Base-by-base conservation (phyloP, 805 yeast species). In the Candida insectalens region DNA sequence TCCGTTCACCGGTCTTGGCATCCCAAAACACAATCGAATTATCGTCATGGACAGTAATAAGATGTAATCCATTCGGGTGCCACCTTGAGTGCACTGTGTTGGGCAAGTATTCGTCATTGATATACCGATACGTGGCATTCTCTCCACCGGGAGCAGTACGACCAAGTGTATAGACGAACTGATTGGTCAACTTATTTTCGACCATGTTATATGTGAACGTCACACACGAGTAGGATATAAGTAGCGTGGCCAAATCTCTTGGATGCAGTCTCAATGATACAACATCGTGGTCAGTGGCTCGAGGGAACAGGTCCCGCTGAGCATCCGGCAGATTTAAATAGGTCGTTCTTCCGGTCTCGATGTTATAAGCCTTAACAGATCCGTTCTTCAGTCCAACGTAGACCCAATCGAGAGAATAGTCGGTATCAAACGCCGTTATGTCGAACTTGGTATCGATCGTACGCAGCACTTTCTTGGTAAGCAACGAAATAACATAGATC, bases 1-100 rank as follows among this genome's bases (percentile, higher is more conserved):
- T 62, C 29, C 75, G 57, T 12, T 73, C 71, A 1, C 94, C 96
- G 25, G 77, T 77, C 21, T 75, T 67, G 1, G 84, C 81, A 55
- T 92, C 98, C 96, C 97, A 92, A 50, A 92, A 92, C 2, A 75
- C 95, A 25, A 92, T 48, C 0, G 94, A 71, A 35, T 89, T 89
- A 49, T 88, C 95, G 16, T 63, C 76, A 54, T 89, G 94, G 2
- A 75, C 69, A 0, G 95, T 78, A 15, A 83, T 67, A 3, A 84
- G 59, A 50, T 88, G 94, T 29, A 87, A 67, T 0, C 97, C 96
- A 50, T 85, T 85, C 3, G 99, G 98, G 55, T 89, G 96, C 73
- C 83, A 92, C 22, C 73, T 62, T 0, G 95, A 77, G 32, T 76
- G 68, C 4, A 35, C 17, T 6, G 55, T 45, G 7, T 36, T 40